phyloP scores from a whole-genome alignment of 2,329 filamentous ascomycete species.

The Cladosporium sp. region DNA sequence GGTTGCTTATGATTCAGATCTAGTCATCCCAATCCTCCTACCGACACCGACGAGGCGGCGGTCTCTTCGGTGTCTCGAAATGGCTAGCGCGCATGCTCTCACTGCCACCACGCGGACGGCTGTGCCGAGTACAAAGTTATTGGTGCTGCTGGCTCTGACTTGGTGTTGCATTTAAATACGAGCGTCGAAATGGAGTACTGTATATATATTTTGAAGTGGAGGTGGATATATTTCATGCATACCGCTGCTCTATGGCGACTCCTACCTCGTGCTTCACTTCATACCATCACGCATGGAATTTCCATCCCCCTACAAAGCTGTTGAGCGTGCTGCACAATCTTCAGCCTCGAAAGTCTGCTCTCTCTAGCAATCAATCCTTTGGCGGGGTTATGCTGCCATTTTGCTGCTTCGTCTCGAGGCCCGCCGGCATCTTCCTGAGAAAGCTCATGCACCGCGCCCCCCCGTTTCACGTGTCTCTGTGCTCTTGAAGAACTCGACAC shows the following conservation, averaged over 20 bases:
- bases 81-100: not conserved
- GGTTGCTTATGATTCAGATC: slow-evolving; percentile 7
- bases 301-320: not conserved
- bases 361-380: not conserved
- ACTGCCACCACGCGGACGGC: slow-evolving; percentile 5
- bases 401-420: not conserved
- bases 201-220: not conserved
- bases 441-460: not conserved
- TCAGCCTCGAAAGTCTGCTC: not conserved
- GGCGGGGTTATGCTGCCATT: not conserved
- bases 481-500: not conserved
- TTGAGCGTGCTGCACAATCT: not conserved
- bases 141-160: not conserved
- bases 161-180: not conserved
- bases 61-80: slow-evolving; percentile 10
- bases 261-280: not conserved
- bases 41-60: slow-evolving; percentile 2
- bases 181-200: not conserved
- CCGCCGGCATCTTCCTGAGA: not conserved
- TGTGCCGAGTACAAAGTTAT: not conserved
- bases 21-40: slow-evolving; percentile 4
- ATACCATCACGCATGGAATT: too few species aligned
- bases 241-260: not conserved
- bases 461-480: not conserved
- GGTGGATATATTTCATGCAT: too few species aligned